Base-by-base conservation (phyloP, 768 basidiomycete species). In the Thelephora aurantiotincta region DNA sequence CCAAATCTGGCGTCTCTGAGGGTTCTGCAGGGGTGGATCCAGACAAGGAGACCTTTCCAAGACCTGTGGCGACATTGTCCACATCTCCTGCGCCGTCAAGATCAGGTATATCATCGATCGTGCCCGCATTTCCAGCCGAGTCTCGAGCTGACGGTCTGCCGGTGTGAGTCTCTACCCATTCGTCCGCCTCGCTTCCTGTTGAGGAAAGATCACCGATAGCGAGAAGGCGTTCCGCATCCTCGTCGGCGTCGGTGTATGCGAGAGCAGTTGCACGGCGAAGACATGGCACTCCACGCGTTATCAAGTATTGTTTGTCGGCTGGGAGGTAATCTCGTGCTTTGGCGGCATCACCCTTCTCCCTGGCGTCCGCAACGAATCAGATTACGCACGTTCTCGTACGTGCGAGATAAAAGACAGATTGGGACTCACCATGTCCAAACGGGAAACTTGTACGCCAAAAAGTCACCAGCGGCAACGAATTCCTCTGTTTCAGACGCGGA, bases 151-250 rank as follows among this genome's bases (percentile, higher is more conserved):
- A 19, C 55, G 74, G 74, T 54, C 87, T 77, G 3, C 86, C 85
- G 0, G 92, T 83, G 60, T 99, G 96, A 11, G 96, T 99, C 63
- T 97, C 91, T 16, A 99, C 96, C 96, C 96, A 99, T 55, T 98
- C 94, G 50, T 96, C 92, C 13, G 71, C 81, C 22, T 74, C 77
- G 26, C 62, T 65, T 5, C 69, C 72, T 6, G 71, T 66, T 4
- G 67, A 67, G 3, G 73, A 72, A 12, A 75, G 67, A 57, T 81
- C 82, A 0, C 74, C 86, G 55, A 98, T 91, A 33, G 77, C 79
- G 42, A 99, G 74, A 19, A 98, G 68, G 36, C 90, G 86, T 63
- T 99, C 94, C 0, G 86, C 89, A 57, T 98, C 96, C 64, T 96
- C 94, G 61, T 97, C 93, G 11, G 82, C 88, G 55, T 94, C 94